Evolutionary conservation across 805 yeast species (phyloP), one percentile per base, ranked within the genome.

Genomic region (Peterozyma xylosa): DNA sequence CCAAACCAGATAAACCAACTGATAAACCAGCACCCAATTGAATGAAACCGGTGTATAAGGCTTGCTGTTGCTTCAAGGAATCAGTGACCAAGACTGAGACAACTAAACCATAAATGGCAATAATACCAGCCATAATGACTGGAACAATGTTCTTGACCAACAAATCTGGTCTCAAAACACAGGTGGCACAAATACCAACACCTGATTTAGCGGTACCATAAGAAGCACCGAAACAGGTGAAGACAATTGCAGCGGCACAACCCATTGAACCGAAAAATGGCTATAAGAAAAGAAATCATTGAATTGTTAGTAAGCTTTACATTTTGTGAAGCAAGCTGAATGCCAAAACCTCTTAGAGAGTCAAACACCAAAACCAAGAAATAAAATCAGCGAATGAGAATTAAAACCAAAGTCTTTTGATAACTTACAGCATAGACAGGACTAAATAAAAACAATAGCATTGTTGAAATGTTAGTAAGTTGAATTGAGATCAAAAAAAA

Each of bases 211-310:
- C 99, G 53, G 98, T 91, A 74, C 99, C 99, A 70, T 90, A 90
- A 46, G 96, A 87, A 60, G 99, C 98, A 74, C 99, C 99, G 65
- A 90, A 88, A 64, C 96, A 88, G 67, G 99, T 90, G 80, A 93
- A 93, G 62, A 95, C 88, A 63, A 93, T 93, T 67, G 99, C 97
- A 43, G 98, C 88, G 47, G 99, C 96, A 78, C 99, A 95, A 65
- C 99, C 99, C 63, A 93, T 87, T 55, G 97, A 91, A 61, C 99
- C 99, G 69, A 93, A 93, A 78, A 93, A 93, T 66, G 99, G 99
- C 67, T 78, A 71, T 13, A 44, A 15, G 9, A 29, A 7, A 37
- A 17, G 11, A 39, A 35, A 30, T 14, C 16, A 37, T 29, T 29
- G 16, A 9, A 2, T 11, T 29, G 47, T 44, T 47, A 43, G 45